A percentile compares a stretch with the other conserved stretches of the same genome.
Evolutionary conservation across 805 yeast genomes (phyloP).

Genomic region (Middelhovenomyces tepae): DNA sequence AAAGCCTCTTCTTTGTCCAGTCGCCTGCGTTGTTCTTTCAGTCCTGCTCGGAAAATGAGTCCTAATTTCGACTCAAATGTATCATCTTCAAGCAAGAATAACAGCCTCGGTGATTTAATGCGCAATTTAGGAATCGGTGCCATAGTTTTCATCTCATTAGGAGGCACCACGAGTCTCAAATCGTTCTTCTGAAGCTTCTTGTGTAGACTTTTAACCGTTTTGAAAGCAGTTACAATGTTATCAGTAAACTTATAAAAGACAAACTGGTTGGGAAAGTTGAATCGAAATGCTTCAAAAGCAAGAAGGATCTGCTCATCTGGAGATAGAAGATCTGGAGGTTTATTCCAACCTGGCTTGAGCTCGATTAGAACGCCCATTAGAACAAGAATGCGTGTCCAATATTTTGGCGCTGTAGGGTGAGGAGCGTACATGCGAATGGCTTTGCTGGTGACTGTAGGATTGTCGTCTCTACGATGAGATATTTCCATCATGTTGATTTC

Average conservation of each 20-base stretch:
- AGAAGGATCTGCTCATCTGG: slow-evolving; percentile 16
- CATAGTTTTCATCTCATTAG: slow-evolving; percentile 20
- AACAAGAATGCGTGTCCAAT: slow-evolving; percentile 31
- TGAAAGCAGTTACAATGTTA: slow-evolving; percentile 57
- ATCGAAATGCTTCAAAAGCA: slow-evolving; percentile 25
- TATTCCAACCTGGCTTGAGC: too few species aligned
- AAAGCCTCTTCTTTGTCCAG: slow-evolving; percentile 39
- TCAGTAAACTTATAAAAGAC: slow-evolving; percentile 74
- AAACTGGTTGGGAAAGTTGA: slow-evolving; percentile 60
- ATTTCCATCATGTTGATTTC: slow-evolving; percentile 34
- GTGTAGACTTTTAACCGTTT: slow-evolving; percentile 50
- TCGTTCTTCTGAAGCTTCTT: slow-evolving; percentile 23
- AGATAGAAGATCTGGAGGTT: slow-evolving; percentile 3
- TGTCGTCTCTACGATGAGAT: slow-evolving; percentile 19
- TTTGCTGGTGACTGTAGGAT: slow-evolving; percentile 29
- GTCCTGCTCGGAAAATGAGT: slow-evolving; percentile 56
- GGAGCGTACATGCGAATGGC: slow-evolving; percentile 39
- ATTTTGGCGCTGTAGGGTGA: slow-evolving; percentile 36
- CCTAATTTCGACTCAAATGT: slow-evolving; percentile 75
- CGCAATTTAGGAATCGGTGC: slow-evolving; percentile 38
- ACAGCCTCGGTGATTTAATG: slow-evolving; percentile 45
- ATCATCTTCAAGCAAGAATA: slow-evolving; percentile 73
- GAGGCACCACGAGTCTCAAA: slow-evolving; percentile 18
- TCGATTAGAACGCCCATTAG: slow-evolving; percentile 21
- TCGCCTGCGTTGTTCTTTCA: slow-evolving; percentile 45